phyloP scores from a whole-genome alignment of 345 rosid genomes.

The Ceriops zippeliana region DNA sequence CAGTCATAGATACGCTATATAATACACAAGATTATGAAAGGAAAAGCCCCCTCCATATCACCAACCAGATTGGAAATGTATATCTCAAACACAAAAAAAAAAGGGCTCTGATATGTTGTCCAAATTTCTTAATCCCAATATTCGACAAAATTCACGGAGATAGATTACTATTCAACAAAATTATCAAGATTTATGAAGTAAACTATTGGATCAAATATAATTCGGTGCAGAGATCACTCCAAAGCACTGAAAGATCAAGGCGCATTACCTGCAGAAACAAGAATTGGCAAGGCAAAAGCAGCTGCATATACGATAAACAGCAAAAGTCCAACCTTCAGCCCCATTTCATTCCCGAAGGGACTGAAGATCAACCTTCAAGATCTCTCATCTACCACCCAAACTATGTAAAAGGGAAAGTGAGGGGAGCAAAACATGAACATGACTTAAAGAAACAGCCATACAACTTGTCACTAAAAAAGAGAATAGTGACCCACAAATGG shows the following conservation, averaged over 20 bases:
- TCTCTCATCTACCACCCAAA: conserved; percentile 27
- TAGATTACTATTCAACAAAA: neutral
- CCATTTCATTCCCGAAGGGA: conserved; percentile 27
- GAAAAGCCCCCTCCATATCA: neutral
- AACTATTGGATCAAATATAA: conserved; percentile 16
- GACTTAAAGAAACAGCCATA: conserved; percentile 29
- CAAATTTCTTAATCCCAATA: conserved; percentile 14
- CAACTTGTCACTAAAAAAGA: neutral
- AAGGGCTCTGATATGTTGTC: neutral
- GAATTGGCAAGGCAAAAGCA: conserved; percentile 28
- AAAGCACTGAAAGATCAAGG: conserved; percentile 4
- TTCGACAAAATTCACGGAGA: conserved; percentile 1
- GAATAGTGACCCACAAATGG: conserved; percentile 37
- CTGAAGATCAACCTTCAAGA: conserved; percentile 21
- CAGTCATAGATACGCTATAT: neutral
- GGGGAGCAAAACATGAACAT: conserved; percentile 22
- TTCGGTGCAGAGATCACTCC: conserved; percentile 10
- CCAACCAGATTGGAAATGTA: neutral
- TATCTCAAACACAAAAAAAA: neutral
- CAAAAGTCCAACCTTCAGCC: conserved; percentile 32
- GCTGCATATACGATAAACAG: conserved; percentile 24
- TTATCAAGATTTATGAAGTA: neutral
- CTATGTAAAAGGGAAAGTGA: conserved; percentile 1
- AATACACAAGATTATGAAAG: neutral
- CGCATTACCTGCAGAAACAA: conserved; percentile 60